These are phyloP conservation scores for Singerocomus rubriflavus DNA, from an alignment of 1,284 basidiomycete species.

Conservation along the genomic window DNA sequence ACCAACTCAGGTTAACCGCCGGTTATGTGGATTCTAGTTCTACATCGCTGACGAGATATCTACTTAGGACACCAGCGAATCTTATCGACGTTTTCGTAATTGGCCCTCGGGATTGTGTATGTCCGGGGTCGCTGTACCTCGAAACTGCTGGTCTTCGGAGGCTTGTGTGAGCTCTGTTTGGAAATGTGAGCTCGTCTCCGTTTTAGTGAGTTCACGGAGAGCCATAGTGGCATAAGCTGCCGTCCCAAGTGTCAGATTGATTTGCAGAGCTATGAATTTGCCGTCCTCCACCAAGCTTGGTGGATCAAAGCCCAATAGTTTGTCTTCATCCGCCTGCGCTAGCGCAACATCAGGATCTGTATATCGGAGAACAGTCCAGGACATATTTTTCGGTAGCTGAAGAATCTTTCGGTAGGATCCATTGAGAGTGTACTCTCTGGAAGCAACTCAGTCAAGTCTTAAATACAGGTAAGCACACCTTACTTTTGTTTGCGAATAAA, in stretches of 20 bases:
- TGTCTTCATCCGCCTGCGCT: constrained; percentile 94
- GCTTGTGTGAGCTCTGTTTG: constrained; percentile 77
- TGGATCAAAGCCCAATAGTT: constrained; percentile 74
- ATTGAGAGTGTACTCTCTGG: constrained; percentile 85
- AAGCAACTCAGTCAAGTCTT: constrained; percentile 4
- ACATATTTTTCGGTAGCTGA: constrained; percentile 77
- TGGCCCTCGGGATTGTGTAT: constrained; percentile 25
- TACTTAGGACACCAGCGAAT: not conserved
- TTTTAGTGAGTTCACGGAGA: constrained; percentile 88
- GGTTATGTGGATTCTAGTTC: not conserved
- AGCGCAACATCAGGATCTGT: constrained; percentile 91
- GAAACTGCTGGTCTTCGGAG: constrained; percentile 82
- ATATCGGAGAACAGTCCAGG: constrained; percentile 83
- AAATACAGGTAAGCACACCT: constrained; percentile 24
- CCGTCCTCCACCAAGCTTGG: constrained; percentile 66
- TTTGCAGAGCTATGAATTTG: constrained; percentile 82
- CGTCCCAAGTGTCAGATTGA: constrained; percentile 77
- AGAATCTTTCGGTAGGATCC: constrained; percentile 94
- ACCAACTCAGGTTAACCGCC: no score
- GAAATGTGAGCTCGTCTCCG: constrained; percentile 86
- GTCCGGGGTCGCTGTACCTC: constrained; percentile 42
- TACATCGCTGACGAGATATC: not conserved
- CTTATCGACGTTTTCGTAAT: no score
- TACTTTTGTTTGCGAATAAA: constrained; percentile 88
- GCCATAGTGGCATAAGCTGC: constrained; percentile 97